Percentiles rank a stretch among this genome's conserved stretches.
phyloP scores from a whole-genome alignment of 2,329 filamentous ascomycete genomes.

The Trichophyton simii region DNA sequence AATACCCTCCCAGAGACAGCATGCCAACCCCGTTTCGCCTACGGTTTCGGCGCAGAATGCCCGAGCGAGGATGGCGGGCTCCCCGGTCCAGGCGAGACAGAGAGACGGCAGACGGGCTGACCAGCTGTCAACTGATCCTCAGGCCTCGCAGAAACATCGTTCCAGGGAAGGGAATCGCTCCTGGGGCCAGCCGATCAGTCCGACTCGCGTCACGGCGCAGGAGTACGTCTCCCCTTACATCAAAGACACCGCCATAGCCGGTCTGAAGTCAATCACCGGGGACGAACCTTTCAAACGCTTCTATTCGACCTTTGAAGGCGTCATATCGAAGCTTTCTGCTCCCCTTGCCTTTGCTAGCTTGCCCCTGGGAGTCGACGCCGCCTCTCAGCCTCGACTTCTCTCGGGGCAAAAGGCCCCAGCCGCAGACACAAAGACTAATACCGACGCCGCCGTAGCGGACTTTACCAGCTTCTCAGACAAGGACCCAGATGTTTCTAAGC shows the following conservation, averaged over 20 bases:
- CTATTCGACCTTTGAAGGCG: conserved; percentile 78
- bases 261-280: conserved; percentile 17
- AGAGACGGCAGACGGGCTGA: conserved; percentile 16
- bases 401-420: conserved; percentile 17
- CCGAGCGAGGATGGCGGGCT: conserved; percentile 54
- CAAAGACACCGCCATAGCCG: conserved; percentile 17
- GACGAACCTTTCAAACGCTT: conserved; percentile 83
- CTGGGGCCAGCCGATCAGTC: conserved; percentile 23
- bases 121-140: conserved; percentile 4
- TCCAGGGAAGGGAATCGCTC: conserved; percentile 18
- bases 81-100: conserved; percentile 32
- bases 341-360: conserved; percentile 87
- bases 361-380: conserved; percentile 51
- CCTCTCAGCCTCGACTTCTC: conserved; percentile 25
- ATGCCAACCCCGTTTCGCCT: conserved; percentile 56
- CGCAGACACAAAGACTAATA: conserved; percentile 27
- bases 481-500: conserved; percentile 65
- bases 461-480: conserved; percentile 26
- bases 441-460: conserved; percentile 27
- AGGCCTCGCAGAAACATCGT: conserved; percentile 13
- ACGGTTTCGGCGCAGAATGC: conserved; percentile 62
- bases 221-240: conserved; percentile 22
- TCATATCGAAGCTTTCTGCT: conserved; percentile 79
- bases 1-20: conserved; percentile 46
- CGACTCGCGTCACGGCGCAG: conserved; percentile 25